Evolutionary conservation across 805 yeast genomes (phyloP), one percentile per base, ranked within the genome.

Genomic region (Nakazawaea pomicola): DNA sequence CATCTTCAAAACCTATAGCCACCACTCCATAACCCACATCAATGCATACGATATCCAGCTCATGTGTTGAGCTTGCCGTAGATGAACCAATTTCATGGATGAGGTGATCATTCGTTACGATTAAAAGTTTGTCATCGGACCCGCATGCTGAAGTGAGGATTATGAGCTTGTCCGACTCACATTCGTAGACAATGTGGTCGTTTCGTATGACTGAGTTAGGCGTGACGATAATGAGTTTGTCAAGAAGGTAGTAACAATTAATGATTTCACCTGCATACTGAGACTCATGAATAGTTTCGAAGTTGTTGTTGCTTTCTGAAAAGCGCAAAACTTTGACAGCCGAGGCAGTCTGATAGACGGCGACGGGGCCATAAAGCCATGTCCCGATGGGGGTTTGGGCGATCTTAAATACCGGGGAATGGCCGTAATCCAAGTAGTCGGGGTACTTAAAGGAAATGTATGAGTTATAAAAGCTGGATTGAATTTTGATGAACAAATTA

Each of bases 401-500:
- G 9, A 35, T 11, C 14, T 35, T 11, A 27, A 18, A 18, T 17
- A 19, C 18, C 2, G 12, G 11, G 6, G 4, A 17, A 15, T 20
- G 15, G 6, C 24, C 21, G 9, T 14, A 6, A 12, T 11, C 19
- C n/a, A 34, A 6, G n/a, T 15, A 16, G 12, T 27, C 12, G 7
- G 32, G 33, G 12, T 10, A 18, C 17, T 36, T 36, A 8, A 36
- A 29, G 4, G 40, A 29, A 12, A 36, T 7, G 12, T 7, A 18
- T 4, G 33, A 29, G 28, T 18, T 29, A 12, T n/a, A 8, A 4
- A 19, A 9, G 15, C 20, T 36, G 4, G 40, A 36, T 20, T 36
- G 40, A n/a, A 36, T 15, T 20, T 36, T 36, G 11, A 36, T 11
- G 31, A 29, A 21, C 14, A 29, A 19, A 6, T 29, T 15, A 6